Conservation (phyloP, 352 stramenopile species). For the Phytophthora boehmeriae region DNA sequence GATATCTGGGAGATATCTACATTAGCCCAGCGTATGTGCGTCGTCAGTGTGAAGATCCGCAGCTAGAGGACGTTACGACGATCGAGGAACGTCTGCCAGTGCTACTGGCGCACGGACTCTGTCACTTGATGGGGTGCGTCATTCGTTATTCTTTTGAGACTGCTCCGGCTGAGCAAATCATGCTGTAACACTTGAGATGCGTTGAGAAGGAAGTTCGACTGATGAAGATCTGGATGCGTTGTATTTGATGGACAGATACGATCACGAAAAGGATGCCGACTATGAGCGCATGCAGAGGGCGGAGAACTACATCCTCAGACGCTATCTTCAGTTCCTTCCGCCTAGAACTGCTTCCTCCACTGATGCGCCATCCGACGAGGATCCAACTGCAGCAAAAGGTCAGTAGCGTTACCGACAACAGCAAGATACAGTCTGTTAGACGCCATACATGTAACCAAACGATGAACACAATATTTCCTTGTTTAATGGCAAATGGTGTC, state of each 20-base stretch:
- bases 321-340: conserved; percentile 59
- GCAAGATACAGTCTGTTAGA: too few relatives aligned
- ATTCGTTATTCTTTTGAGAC: background rate
- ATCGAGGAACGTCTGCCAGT: conserved; percentile 75
- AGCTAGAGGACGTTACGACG: conserved; percentile 58
- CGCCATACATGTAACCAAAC: too few relatives aligned
- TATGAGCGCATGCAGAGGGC: conserved; percentile 79
- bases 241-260: conserved; percentile 56
- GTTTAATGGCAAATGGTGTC: conserved; percentile 17
- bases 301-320: conserved; percentile 69
- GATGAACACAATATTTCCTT: background rate
- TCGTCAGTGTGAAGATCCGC: conserved; percentile 62
- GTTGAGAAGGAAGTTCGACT: conserved; percentile 4
- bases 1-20: conserved; percentile 87
- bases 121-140: conserved; percentile 79
- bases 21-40: conserved; percentile 84
- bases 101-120: conserved; percentile 79
- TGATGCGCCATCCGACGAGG: conserved; percentile 7
- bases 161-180: too few relatives aligned
- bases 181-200: too few relatives aligned
- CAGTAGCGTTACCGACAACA: conserved; percentile 22
- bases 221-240: conserved; percentile 4
- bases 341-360: conserved; percentile 15
- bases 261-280: conserved; percentile 79
- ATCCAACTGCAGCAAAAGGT: conserved; percentile 6